A percentile compares a stretch with the other conserved stretches of the same genome.
These are phyloP conservation scores for Alternaria consortialis DNA, from an alignment of 2,329 filamentous ascomycete genomes.

Conservation along the genomic window DNA sequence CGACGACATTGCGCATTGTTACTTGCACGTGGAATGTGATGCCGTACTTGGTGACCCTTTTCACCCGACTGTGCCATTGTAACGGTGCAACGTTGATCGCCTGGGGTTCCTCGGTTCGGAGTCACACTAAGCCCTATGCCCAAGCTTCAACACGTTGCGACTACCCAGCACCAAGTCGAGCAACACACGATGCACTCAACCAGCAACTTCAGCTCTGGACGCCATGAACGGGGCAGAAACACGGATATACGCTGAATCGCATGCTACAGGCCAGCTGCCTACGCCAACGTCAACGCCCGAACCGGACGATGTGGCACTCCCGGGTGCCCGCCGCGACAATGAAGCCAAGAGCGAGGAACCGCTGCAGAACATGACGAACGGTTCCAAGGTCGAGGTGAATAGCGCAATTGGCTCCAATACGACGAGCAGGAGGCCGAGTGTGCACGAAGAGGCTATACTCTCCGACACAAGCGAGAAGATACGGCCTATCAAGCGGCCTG, in stretches of 20 bases:
- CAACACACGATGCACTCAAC: slow-evolving; percentile 27
- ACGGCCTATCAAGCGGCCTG: slow-evolving; percentile 46
- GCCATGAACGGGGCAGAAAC: slow-evolving; percentile 45
- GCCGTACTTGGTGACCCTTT: not conserved
- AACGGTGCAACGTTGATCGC: not conserved
- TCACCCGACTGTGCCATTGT: not conserved
- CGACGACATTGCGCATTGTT: not conserved
- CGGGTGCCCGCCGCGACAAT: slow-evolving; percentile 16
- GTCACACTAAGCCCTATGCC: slow-evolving; percentile 11
- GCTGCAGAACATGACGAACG: slow-evolving; percentile 23
- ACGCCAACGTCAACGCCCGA: slow-evolving; percentile 40
- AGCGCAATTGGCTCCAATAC: slow-evolving; percentile 24
- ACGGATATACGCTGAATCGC: slow-evolving; percentile 28
- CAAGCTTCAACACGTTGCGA: slow-evolving; percentile 15
- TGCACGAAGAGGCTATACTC: slow-evolving; percentile 43
- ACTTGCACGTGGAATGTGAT: not conserved
- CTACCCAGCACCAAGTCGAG: not conserved
- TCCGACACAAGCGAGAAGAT: slow-evolving; percentile 46
- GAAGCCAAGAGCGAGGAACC: slow-evolving; percentile 15
- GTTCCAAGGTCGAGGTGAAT: slow-evolving; percentile 16
- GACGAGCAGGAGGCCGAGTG: slow-evolving; percentile 29
- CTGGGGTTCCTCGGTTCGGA: slow-evolving; percentile 9
- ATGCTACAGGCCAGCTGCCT: slow-evolving; percentile 36
- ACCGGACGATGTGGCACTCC: slow-evolving; percentile 33
- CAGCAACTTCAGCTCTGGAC: slow-evolving; percentile 19